phyloP scores from a whole-genome alignment of 768 basidiomycete species.

The Chalciporus pseudorubinellus region DNA sequence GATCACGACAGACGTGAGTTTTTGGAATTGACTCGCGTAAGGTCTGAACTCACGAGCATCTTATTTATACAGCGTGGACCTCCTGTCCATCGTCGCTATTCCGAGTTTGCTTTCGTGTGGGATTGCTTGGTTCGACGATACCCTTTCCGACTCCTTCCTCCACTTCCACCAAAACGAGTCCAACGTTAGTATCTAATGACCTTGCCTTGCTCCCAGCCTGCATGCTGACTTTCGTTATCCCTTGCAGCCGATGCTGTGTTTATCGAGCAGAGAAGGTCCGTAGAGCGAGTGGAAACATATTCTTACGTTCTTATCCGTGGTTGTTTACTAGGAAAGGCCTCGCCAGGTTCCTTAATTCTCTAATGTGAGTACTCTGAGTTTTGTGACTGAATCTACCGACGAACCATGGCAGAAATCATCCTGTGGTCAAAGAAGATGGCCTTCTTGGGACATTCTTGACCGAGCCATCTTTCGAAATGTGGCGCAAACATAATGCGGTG shows the following conservation, averaged over 20 bases:
- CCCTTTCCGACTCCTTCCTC: conserved; percentile 87
- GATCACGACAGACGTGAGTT: conserved; percentile 69
- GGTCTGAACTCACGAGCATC: conserved; percentile 7
- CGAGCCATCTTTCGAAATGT: conserved; percentile 80
- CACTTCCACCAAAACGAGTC: conserved; percentile 89
- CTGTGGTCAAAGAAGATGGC: conserved; percentile 85
- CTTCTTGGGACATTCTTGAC: conserved; percentile 77
- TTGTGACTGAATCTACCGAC: background rate
- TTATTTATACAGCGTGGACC: conserved; percentile 49
- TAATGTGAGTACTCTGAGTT: conserved; percentile 52
- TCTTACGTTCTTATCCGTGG: background rate
- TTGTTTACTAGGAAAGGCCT: conserved; percentile 63
- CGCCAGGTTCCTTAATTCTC: conserved; percentile 72
- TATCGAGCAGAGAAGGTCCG: conserved; percentile 82
- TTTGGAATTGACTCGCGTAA: background rate
- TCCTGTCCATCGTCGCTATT: conserved; percentile 82
- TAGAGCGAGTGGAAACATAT: background rate
- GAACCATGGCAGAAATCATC: conserved; percentile 72
- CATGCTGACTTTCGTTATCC: conserved; percentile 6
- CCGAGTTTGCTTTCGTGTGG: conserved; percentile 90
- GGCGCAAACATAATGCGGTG: conserved; percentile 77
- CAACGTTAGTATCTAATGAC: conserved; percentile 57
- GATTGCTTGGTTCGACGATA: conserved; percentile 84
- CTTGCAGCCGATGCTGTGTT: conserved; percentile 80
- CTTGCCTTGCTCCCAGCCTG: background rate